These are phyloP conservation scores for Stachybotrys chlorohalonatus DNA, from an alignment of 2,329 filamentous ascomycete species.

Conservation along the genomic window DNA sequence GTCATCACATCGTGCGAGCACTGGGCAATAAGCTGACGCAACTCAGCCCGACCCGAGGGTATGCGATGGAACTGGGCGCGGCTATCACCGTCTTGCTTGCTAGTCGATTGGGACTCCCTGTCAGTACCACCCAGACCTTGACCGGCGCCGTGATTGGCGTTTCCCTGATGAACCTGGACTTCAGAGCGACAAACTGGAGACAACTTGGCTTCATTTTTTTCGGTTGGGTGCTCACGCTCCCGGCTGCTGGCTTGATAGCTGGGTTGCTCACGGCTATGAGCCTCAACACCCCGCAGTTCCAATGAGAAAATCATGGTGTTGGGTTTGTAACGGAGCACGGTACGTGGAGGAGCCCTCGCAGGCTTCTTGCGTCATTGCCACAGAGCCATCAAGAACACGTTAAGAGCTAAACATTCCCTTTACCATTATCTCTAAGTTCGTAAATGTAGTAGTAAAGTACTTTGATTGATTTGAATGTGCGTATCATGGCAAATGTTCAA, in stretches of 20 bases:
- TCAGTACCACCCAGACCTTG: conserved; percentile 9
- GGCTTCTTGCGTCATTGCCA: too few relatives aligned
- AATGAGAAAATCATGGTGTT: not conserved
- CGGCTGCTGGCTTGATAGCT: conserved; percentile 6
- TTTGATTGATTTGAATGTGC: too few relatives aligned
- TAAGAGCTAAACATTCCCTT: too few relatives aligned
- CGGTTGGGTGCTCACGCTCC: conserved; percentile 9
- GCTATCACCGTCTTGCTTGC: conserved; percentile 19
- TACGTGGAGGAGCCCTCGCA: too few relatives aligned
- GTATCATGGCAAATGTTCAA: too few relatives aligned
- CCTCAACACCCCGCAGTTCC: conserved; percentile 7
- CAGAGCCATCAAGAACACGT: too few relatives aligned
- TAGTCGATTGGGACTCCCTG: conserved; percentile 1
- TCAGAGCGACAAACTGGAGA: conserved; percentile 7
- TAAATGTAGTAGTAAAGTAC: too few relatives aligned
- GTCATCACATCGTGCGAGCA: not conserved
- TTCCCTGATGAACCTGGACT: conserved; percentile 6
- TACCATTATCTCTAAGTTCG: too few relatives aligned
- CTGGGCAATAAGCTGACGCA: conserved; percentile 30
- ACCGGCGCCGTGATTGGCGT: conserved; percentile 10
- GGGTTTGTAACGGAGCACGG: too few relatives aligned
- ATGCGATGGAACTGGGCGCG: conserved; percentile 27
- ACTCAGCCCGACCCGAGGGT: conserved; percentile 25
- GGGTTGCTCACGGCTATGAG: conserved; percentile 7
- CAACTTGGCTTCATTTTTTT: conserved; percentile 7